Evolutionary conservation across 345 rosid species (phyloP).

Genomic region (Salix exigua): DNA sequence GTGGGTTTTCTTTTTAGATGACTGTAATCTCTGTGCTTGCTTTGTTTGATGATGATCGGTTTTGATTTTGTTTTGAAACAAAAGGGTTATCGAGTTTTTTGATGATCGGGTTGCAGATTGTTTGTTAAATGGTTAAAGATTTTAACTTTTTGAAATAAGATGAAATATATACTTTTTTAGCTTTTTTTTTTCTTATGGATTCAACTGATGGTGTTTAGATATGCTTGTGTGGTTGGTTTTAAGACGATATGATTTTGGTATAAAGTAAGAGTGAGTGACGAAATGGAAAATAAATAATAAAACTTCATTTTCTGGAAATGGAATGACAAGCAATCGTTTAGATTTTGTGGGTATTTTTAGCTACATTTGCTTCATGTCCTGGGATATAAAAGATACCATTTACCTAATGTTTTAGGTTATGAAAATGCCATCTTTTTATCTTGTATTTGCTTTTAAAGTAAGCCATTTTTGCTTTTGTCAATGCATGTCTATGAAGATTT

Average conservation of each 20-base stretch:
- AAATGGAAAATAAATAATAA: not conserved
- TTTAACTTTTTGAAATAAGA: not conserved
- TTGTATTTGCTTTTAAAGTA: slow-evolving; percentile 21
- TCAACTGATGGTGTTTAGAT: not conserved
- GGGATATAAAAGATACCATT: slow-evolving; percentile 16
- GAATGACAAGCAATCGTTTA: slow-evolving; percentile 10
- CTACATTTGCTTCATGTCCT: slow-evolving; percentile 31
- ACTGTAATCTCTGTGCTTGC: not conserved
- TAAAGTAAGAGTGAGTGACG: slow-evolving; percentile 1
- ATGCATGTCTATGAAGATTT: not conserved
- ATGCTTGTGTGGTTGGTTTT: slow-evolving; percentile 1
- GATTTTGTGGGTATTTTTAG: slow-evolving; percentile 12
- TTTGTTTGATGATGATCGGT: not conserved
- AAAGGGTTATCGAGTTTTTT: not conserved
- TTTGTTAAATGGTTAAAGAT: not conserved
- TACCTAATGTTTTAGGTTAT: slow-evolving; percentile 12
- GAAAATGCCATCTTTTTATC: slow-evolving; percentile 3
- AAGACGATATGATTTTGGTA: not conserved
- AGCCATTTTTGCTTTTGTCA: not conserved
- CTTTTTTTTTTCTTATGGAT: not conserved
- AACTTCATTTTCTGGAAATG: slow-evolving; percentile 13
- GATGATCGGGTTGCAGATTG: slow-evolving; percentile 31
- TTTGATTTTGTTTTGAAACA: not conserved
- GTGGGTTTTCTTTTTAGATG: slow-evolving; percentile 3
- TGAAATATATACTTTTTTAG: not conserved